Evolutionary conservation across 768 basidiomycete species (phyloP).

Genomic region (Lentinula sp.): DNA sequence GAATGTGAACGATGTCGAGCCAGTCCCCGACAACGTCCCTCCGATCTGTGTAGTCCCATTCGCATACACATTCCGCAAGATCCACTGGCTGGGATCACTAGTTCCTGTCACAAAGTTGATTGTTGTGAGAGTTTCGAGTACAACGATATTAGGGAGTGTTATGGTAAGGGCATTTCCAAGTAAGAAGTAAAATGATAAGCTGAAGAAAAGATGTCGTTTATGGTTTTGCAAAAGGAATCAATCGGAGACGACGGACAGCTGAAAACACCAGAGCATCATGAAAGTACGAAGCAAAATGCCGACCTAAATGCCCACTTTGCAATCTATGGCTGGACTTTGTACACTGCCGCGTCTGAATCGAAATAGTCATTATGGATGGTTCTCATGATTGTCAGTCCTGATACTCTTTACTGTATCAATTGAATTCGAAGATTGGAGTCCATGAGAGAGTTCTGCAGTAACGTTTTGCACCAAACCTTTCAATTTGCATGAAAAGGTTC

Average conservation of each 20-base stretch:
- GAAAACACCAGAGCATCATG: background rate
- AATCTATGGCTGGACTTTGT: background rate
- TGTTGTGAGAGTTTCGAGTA: background rate
- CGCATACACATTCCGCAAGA: background rate
- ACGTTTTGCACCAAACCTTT: too few relatives aligned
- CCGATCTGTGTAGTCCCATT: background rate
- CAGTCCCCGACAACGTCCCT: background rate
- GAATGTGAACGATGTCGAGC: background rate
- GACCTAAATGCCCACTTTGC: background rate
- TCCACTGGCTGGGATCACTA: background rate
- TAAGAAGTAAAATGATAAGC: background rate
- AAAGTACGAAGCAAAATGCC: background rate
- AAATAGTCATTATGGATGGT: background rate
- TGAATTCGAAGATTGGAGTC: background rate
- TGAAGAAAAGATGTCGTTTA: background rate
- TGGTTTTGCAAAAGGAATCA: background rate
- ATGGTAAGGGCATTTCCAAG: background rate
- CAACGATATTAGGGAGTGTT: background rate
- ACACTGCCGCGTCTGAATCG: background rate
- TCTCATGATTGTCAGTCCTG: background rate
- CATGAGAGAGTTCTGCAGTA: background rate
- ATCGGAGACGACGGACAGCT: background rate
- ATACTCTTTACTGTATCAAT: background rate
- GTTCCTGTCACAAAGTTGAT: background rate
- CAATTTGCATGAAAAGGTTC: too few relatives aligned